A percentile compares a stretch with the other conserved stretches of the same genome.
phyloP scores from a whole-genome alignment of 306 rosid species.

The Castanea sativa region DNA sequence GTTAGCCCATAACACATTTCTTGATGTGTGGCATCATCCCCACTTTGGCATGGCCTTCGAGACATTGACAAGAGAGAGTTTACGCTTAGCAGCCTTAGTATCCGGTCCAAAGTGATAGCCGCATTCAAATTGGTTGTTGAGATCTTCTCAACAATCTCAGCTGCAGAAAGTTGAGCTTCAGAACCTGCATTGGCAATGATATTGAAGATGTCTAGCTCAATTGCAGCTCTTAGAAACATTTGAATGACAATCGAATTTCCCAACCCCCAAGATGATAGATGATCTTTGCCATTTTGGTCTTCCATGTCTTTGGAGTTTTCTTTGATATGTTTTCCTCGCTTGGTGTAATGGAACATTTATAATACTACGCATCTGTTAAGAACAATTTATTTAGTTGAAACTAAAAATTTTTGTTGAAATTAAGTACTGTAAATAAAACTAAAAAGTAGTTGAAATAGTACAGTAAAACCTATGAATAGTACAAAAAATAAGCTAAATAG shows the following conservation, averaged over 20 bases:
- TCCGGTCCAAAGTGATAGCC: neutral
- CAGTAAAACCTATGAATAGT: rapidly evolving
- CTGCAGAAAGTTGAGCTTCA: conserved; percentile 10
- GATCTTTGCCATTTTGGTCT: neutral
- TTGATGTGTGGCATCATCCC: neutral
- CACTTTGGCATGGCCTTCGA: neutral
- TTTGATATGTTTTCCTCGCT: neutral
- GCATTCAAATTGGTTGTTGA: neutral
- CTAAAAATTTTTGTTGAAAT: too few species aligned
- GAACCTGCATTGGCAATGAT: conserved; percentile 18
- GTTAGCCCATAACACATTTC: conserved; percentile 17
- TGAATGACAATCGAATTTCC: neutral
- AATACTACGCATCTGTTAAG: too few species aligned
- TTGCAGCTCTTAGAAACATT: conserved; percentile 1
- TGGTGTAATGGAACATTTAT: neutral
- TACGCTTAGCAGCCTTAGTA: neutral
- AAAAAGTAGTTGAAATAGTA: too few species aligned
- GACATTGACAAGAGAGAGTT: conserved; percentile 9
- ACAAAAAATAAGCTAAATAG: too few species aligned
- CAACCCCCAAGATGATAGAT: neutral
- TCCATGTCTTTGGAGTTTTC: neutral
- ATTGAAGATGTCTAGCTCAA: conserved; percentile 15
- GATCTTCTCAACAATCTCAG: conserved; percentile 4
- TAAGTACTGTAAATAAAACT: too few species aligned
- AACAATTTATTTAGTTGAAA: too few species aligned